Base-by-base conservation (phyloP, 768 basidiomycete genomes). In the Hemileccinum rubropunctum region DNA sequence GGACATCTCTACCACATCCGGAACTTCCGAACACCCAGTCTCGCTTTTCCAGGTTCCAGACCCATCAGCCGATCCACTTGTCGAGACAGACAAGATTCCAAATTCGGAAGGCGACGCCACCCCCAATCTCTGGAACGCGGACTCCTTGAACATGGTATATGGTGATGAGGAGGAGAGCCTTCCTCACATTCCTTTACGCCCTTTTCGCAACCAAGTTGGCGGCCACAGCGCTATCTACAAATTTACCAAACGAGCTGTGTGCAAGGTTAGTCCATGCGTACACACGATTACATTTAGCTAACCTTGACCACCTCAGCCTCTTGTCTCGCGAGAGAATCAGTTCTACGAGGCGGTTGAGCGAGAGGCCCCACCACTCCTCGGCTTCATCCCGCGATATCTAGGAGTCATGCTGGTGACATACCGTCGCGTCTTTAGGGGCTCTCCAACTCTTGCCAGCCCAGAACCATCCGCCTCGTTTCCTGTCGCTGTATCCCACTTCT, bases 361-460 rank as follows among this genome's bases (percentile, higher is more conserved):
- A 23, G 91, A 93, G 61, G 91, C 91, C 0, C 95, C 97, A 0
- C 93, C 91, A 4, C 77, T 99, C 9, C 78, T 98, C 4, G 87
- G 81, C 13, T 99, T 92, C 62, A 97, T 98, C 52, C 97, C 97
- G n/a, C 86, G 95, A 38, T 99, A 99, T 69, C 77, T 99, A 14
- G 97, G 97, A 20, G 97, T 99, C 47, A 97, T 99, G 93, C 80
- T 98, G 36, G 95, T 99, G 60, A 95, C 88, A 45, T 98, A 98
- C 64, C 84, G 97, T 21, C 81, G 87, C 13, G 88, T 92, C 35
- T 71, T 78, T 13, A 83, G 77, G 60, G 60, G 67, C 12, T 60
- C 58, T 28, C 54, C 57, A 27, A 57, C 66, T 10, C 58, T 60
- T 46, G 52, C 64, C 21, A 61, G 13, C 27, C 48, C 51, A n/a